These are phyloP conservation scores for Tilletia setariae DNA, from an alignment of 1,284 basidiomycete genomes.

Conservation along the genomic window DNA sequence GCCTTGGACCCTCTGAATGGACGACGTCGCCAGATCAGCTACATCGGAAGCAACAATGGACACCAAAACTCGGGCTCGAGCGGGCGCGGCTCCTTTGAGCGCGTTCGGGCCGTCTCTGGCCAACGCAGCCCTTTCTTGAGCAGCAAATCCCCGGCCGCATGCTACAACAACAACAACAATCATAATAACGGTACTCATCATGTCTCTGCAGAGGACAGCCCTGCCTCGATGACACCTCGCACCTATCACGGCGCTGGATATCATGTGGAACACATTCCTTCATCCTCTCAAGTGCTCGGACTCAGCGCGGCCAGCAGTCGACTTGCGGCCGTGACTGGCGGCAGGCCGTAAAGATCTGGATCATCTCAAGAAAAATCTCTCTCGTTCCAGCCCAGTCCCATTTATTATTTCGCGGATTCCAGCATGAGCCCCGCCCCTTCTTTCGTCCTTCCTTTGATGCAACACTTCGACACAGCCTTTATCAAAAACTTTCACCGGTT, in stretches of 20 bases:
- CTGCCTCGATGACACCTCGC: not conserved
- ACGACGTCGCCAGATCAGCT: not conserved
- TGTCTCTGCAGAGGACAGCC: not conserved
- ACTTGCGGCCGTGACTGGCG: slow-evolving; percentile 1
- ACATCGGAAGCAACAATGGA: not conserved
- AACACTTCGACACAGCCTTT: too few species aligned
- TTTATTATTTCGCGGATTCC: too few species aligned
- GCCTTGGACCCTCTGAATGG: not conserved
- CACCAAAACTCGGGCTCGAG: not conserved
- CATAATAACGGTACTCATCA: too few species aligned
- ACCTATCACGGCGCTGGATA: not conserved
- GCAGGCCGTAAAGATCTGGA: not conserved
- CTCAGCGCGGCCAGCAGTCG: slow-evolving; percentile 9
- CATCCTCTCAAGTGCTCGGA: not conserved
- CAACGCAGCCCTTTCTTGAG: not conserved
- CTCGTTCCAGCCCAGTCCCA: too few species aligned
- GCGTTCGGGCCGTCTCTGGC: not conserved
- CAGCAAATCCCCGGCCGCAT: not conserved
- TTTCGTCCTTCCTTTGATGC: too few species aligned
- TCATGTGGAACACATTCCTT: not conserved
- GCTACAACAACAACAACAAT: not conserved
- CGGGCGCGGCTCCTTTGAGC: not conserved
- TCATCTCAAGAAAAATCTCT: too few species aligned
- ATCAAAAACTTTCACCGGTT: too few species aligned
- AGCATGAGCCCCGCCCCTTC: too few species aligned